phyloP scores from a whole-genome alignment of 768 basidiomycete species.

The Boletus coccyginus region DNA sequence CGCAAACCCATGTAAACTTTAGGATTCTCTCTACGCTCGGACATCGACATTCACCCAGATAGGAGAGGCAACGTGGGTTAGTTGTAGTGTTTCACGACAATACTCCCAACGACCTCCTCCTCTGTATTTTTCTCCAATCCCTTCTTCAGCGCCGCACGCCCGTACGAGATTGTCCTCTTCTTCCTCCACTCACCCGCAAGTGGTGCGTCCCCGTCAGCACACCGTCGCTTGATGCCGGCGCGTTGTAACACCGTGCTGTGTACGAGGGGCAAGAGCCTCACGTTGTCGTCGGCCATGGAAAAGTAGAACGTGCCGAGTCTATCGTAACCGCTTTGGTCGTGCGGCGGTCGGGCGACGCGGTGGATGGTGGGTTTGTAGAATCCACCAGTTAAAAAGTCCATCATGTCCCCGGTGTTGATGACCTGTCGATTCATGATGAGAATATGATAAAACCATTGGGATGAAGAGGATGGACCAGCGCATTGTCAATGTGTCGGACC shows the following conservation, averaged over 20 bases:
- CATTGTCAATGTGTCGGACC: slow-evolving; percentile 56
- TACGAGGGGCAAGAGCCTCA: slow-evolving; percentile 41
- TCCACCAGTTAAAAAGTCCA: slow-evolving; percentile 57
- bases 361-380: slow-evolving; percentile 47
- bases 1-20: not conserved
- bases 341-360: slow-evolving; percentile 38
- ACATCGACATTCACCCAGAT: too few species aligned
- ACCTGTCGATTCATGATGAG: slow-evolving; percentile 35
- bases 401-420: slow-evolving; percentile 55
- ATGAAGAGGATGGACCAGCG: slow-evolving; percentile 36
- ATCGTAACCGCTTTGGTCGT: slow-evolving; percentile 44
- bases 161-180: slow-evolving; percentile 49
- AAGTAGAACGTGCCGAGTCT: slow-evolving; percentile 62
- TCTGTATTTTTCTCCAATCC: slow-evolving; percentile 41
- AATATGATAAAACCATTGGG: not conserved
- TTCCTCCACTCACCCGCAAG: slow-evolving; percentile 51
- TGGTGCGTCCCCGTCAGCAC: slow-evolving; percentile 39
- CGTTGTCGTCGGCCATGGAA: slow-evolving; percentile 47
- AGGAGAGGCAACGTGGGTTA: slow-evolving; percentile 11
- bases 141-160: slow-evolving; percentile 41
- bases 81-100: slow-evolving; percentile 57
- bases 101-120: slow-evolving; percentile 51
- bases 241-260: slow-evolving; percentile 48
- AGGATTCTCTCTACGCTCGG: not conserved
- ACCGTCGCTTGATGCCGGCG: slow-evolving; percentile 36